A percentile compares a stretch with the other conserved stretches of the same genome.
phyloP scores from a whole-genome alignment of 257 asterid species.

The Striga asiatica region DNA sequence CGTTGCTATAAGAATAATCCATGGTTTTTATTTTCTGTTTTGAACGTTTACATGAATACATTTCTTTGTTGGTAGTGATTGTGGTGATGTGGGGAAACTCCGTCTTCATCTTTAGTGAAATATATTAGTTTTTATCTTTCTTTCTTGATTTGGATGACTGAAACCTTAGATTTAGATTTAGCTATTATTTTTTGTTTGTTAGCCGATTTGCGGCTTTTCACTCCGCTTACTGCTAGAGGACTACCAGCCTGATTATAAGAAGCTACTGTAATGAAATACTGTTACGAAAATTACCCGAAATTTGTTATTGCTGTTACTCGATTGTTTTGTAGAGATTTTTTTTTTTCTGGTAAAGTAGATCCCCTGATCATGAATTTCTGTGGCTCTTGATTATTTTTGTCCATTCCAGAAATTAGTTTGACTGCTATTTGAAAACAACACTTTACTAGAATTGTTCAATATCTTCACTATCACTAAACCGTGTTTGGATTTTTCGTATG shows the following conservation, averaged over 20 bases:
- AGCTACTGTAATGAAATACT: not conserved
- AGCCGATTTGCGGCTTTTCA: not conserved
- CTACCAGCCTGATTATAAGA: not conserved
- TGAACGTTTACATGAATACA: too few species aligned
- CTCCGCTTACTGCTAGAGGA: conserved; percentile 7
- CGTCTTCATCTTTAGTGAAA: not conserved
- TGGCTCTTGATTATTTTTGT: not conserved
- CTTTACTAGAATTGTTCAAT: not conserved
- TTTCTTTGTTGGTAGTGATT: too few species aligned
- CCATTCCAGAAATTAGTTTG: conserved; percentile 1
- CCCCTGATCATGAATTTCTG: too few species aligned
- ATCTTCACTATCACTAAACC: too few species aligned
- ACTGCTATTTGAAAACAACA: not conserved
- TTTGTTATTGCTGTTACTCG: conserved; percentile 5
- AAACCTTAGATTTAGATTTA: conserved; percentile 13
- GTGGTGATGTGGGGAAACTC: not conserved
- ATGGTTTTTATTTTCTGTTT: not conserved
- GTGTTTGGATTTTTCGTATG: not conserved
- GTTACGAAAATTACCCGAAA: not conserved
- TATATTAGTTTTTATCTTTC: not conserved
- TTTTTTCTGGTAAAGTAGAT: too few species aligned
- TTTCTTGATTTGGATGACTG: not conserved
- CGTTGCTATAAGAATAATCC: not conserved
- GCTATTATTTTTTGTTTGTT: conserved; percentile 12
- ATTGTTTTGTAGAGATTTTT: too few species aligned